Base-by-base conservation (phyloP, 2,329 filamentous ascomycete species). In the Aaosphaeria pasadenensis region DNA sequence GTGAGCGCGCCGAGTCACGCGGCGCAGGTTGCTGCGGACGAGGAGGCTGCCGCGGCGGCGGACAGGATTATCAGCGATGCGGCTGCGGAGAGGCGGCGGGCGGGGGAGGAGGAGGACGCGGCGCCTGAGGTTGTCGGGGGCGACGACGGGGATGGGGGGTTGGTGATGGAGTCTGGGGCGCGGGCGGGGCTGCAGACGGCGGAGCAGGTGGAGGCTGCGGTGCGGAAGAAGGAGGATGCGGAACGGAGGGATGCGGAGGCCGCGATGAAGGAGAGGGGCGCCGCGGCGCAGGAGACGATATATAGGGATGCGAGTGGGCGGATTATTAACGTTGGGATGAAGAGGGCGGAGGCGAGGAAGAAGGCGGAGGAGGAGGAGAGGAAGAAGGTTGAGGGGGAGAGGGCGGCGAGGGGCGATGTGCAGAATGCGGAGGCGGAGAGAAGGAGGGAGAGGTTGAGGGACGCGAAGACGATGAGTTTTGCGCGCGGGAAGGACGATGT, bases 301-400 rank as follows among this genome's bases (percentile, higher is more conserved):
- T 96, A 97, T 69, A 88, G 94, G 59, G 94, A 99, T 71, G 94
- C 95, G 7, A 94, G 88, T 3, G 94, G 94, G 9, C 82, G 91
- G n/a, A 86, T 95, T 47, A 91, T 99, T 54, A 95, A 99, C 63
- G 83, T 97, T 28, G 85, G 86, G 13, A 89, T 96, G 87, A 90
- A 89, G 70, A 82, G 91, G 28, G 91, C 90, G 17, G 91, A 96
- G 69, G 87, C 89, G 44, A 81, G 89, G n/a, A 82, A 83, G 43
- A 89, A 88, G 57, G 87, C 86, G 1, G 86, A 91, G 60, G 86
- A 89, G 56, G 83, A 84, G 44, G 84, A 77, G 44, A 70, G 72
- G 43, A 83, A 86, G 59, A 86, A 87, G 65, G 74, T 76, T 30
- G 81, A 82, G 46, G 86, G 85, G 52, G 78, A 82, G 50, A 84